These are phyloP conservation scores for Kluyveromyces marxianus DNA, from an alignment of 1,139 yeast species.

Conservation along the genomic window DNA sequence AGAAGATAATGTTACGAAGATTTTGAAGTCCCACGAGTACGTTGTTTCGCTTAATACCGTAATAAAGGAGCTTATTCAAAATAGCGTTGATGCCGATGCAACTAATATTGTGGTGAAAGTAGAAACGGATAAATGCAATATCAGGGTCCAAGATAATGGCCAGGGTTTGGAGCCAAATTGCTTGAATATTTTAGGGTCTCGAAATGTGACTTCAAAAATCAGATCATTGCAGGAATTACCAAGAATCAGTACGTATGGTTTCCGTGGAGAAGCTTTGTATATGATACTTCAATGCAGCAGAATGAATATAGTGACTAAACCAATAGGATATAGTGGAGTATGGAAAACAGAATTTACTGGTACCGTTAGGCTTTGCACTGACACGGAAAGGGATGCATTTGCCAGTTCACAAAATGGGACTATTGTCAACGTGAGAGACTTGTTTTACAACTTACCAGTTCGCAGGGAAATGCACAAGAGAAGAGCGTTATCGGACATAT, in stretches of 20 bases:
- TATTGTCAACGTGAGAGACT: constrained; percentile 36
- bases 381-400: constrained; percentile 4
- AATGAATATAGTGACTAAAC: constrained; percentile 35
- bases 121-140: constrained; percentile 34
- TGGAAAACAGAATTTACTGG: constrained; percentile 17
- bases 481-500: constrained; percentile 22
- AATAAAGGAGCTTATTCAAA: constrained; percentile 40
- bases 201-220: constrained; percentile 44
- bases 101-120: constrained; percentile 34
- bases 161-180: constrained; percentile 47
- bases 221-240: constrained; percentile 25
- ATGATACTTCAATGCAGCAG: constrained; percentile 35
- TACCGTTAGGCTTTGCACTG: constrained; percentile 10
- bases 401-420: constrained; percentile 40
- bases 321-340: constrained; percentile 20
- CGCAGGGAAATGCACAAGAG: constrained; percentile 33
- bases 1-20: constrained; percentile 13
- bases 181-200: constrained; percentile 35
- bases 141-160: constrained; percentile 48
- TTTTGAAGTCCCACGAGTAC: constrained; percentile 25
- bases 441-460: constrained; percentile 55
- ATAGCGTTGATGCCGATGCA: constrained; percentile 51
- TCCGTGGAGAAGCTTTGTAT: constrained; percentile 43
- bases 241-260: constrained; percentile 29
- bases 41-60: constrained; percentile 29